A percentile compares a stretch with the other conserved stretches of the same genome.
phyloP scores from a whole-genome alignment of 257 asterid species.

The Solanum ossicruentum region DNA sequence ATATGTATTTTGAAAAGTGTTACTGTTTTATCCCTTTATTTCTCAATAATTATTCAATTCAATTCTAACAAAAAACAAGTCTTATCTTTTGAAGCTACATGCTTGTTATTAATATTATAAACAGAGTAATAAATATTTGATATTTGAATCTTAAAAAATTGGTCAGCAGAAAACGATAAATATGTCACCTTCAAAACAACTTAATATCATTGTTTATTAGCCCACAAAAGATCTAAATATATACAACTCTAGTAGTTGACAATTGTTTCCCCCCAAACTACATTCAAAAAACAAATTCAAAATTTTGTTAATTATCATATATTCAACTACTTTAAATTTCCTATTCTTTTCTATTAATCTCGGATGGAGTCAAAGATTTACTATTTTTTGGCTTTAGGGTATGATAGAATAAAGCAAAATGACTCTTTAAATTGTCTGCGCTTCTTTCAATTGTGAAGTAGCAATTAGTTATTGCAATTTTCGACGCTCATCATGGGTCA shows the following conservation, averaged over 20 bases:
- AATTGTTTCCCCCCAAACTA: not conserved
- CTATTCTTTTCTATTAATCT: no score
- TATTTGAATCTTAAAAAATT: not conserved
- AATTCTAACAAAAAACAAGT: not conserved
- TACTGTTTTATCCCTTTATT: not conserved
- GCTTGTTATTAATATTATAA: not conserved
- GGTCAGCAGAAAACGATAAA: not conserved
- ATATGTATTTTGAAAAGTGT: not conserved
- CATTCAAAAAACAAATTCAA: not conserved
- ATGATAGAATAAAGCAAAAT: no score
- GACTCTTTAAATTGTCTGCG: no score
- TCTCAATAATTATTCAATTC: not conserved
- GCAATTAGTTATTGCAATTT: no score
- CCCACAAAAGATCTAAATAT: not conserved
- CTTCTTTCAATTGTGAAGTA: no score
- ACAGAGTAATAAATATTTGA: not conserved
- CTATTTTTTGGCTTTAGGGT: no score
- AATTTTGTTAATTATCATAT: not conserved
- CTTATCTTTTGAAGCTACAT: not conserved
- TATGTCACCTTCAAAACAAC: not conserved
- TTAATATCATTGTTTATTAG: not conserved
- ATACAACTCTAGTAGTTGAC: not conserved
- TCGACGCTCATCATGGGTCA: no score
- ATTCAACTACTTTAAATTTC: not conserved
- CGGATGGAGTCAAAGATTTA: no score